phyloP scores from a whole-genome alignment of 2,329 filamentous ascomycete species.

The Ophiocordyceps camponoti-floridani region DNA sequence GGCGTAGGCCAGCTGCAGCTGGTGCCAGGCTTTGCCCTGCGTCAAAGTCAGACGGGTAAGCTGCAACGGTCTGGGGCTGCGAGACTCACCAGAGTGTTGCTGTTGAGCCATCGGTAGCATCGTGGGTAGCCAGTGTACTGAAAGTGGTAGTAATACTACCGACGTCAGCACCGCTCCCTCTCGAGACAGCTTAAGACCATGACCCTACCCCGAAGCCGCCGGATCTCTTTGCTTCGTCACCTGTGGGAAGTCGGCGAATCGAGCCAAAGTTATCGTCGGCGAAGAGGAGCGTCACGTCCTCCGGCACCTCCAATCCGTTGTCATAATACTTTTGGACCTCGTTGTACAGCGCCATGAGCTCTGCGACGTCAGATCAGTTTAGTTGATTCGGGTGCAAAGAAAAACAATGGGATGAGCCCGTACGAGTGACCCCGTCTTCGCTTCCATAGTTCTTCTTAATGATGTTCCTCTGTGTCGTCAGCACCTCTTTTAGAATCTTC shows the following conservation, averaged over 20 bases:
- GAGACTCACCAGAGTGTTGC: slow-evolving; percentile 29
- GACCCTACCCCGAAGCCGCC: slow-evolving; percentile 36
- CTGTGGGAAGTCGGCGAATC: slow-evolving; percentile 35
- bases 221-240: slow-evolving; percentile 28
- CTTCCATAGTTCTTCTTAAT: slow-evolving; percentile 30
- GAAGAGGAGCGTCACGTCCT: slow-evolving; percentile 44
- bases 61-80: not conserved
- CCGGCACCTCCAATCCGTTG: slow-evolving; percentile 36
- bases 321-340: slow-evolving; percentile 48
- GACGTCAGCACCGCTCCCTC: slow-evolving; percentile 1
- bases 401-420: slow-evolving; percentile 6
- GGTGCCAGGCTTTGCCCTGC: slow-evolving; percentile 23
- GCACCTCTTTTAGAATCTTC: slow-evolving; percentile 31
- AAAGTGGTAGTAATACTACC: slow-evolving; percentile 31
- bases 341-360: slow-evolving; percentile 48
- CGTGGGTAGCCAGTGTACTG: slow-evolving; percentile 44
- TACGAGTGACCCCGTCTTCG: slow-evolving; percentile 21
- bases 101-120: slow-evolving; percentile 45
- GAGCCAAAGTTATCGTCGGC: slow-evolving; percentile 46
- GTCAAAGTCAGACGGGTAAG: not conserved
- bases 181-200: too few species aligned
- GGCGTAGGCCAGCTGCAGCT: slow-evolving; percentile 35
- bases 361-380: slow-evolving; percentile 10
- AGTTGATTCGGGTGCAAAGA: too few species aligned
- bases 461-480: slow-evolving; percentile 34